These are phyloP conservation scores for Mortierella hygrophila DNA, from an alignment of 192 early-diverging fungal species.

Conservation along the genomic window DNA sequence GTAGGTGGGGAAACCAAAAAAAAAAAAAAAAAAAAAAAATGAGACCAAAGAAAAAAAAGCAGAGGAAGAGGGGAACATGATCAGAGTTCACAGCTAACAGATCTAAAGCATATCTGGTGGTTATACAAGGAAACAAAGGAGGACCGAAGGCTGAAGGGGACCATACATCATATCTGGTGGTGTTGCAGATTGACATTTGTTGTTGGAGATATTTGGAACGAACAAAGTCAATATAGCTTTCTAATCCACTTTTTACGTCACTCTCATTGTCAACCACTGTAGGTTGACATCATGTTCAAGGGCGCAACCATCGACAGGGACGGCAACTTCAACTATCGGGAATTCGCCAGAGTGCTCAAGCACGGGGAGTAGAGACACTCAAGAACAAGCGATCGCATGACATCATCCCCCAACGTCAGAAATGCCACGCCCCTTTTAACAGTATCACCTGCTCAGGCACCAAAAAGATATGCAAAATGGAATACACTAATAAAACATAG, in stretches of 20 bases:
- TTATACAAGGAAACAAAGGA: not conserved
- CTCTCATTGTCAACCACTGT: not conserved
- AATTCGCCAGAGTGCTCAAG: constrained; percentile 93
- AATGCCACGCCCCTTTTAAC: not conserved
- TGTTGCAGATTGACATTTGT: not conserved
- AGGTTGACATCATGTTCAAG: constrained; percentile 95
- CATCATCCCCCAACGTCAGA: not conserved
- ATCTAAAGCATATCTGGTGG: too few relatives aligned
- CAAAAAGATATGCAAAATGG: not conserved
- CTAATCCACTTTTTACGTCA: not conserved
- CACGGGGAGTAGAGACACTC: constrained; percentile 80
- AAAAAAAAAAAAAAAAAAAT: not conserved
- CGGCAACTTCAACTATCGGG: constrained; percentile 90
- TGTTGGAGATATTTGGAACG: not conserved
- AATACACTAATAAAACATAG: not conserved
- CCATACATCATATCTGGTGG: too few relatives aligned
- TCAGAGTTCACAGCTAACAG: not conserved
- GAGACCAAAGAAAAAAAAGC: too few relatives aligned
- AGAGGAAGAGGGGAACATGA: too few relatives aligned
- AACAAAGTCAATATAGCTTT: not conserved
- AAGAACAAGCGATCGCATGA: not conserved
- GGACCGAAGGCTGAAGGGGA: not conserved
- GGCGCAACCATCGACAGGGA: constrained; percentile 83
- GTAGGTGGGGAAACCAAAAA: not conserved
- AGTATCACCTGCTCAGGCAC: not conserved